Evolutionary conservation across 176 grass and related monocot genomes (phyloP).

Genomic region (Eragrostis nindensis): DNA sequence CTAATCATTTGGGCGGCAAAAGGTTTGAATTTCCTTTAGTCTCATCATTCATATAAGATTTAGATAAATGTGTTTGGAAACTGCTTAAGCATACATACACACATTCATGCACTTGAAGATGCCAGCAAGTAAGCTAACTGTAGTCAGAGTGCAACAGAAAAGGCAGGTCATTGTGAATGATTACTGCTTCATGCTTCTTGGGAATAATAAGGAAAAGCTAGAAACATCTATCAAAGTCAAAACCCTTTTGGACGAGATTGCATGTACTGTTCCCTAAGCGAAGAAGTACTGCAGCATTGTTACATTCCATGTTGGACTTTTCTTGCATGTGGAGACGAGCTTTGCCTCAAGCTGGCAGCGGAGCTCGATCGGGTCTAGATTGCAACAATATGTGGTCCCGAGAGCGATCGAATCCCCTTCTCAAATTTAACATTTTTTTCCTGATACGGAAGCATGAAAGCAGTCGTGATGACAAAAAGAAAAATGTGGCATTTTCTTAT

Average conservation of each 20-base stretch:
- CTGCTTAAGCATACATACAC: neutral
- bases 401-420: neutral
- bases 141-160: neutral
- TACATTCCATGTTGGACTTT: neutral
- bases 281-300: neutral
- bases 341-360: slow-evolving; percentile 4
- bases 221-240: neutral
- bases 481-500: neutral
- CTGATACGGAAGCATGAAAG: slow-evolving; percentile 13
- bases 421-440: no score
- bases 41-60: neutral
- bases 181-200: neutral
- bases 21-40: neutral
- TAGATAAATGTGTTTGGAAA: neutral
- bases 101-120: neutral
- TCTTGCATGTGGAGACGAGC: neutral
- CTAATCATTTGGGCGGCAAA: neutral
- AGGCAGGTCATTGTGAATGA: neutral
- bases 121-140: neutral
- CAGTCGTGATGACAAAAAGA: neutral
- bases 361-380: slow-evolving; percentile 35
- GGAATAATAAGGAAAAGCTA: neutral
- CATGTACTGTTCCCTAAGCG: neutral
- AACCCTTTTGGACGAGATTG: neutral
- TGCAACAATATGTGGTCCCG: slow-evolving; percentile 36